phyloP scores from a whole-genome alignment of 768 basidiomycete genomes.

The Amanita molliuscula region DNA sequence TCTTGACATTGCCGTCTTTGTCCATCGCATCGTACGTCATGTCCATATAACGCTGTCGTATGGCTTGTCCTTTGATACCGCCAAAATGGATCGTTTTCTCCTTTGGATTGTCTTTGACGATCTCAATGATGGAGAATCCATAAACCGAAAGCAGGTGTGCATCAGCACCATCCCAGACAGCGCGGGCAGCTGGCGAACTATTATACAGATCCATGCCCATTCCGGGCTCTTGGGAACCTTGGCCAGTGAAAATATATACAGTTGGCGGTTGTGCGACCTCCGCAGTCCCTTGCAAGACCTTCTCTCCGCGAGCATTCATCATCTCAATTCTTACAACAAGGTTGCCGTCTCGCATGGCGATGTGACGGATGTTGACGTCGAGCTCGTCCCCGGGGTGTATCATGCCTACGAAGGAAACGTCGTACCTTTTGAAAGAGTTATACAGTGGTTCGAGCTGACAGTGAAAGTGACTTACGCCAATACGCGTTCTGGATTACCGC shows the following conservation, averaged over 20 bases:
- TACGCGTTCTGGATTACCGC: conserved; percentile 88
- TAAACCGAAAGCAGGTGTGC: conserved; percentile 89
- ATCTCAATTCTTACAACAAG: conserved; percentile 88
- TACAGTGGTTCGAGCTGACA: conserved; percentile 3
- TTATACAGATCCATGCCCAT: conserved; percentile 99
- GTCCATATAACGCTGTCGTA: conserved; percentile 98
- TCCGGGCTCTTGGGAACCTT: conserved; percentile 94
- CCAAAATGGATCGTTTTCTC: conserved; percentile 98
- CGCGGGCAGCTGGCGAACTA: conserved; percentile 83
- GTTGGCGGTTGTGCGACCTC: conserved; percentile 90
- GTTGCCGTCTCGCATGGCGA: conserved; percentile 87
- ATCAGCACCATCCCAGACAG: conserved; percentile 97
- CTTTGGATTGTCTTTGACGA: conserved; percentile 98
- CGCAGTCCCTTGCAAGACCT: conserved; percentile 85
- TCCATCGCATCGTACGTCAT: conserved; percentile 98
- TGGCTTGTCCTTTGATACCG: conserved; percentile 97
- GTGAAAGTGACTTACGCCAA: conserved; percentile 49
- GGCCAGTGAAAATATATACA: conserved; percentile 96
- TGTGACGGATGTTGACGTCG: conserved; percentile 78
- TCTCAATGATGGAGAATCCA: conserved; percentile 97
- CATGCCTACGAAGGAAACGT: conserved; percentile 97
- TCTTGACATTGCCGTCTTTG: conserved; percentile 93
- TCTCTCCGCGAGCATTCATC: conserved; percentile 75
- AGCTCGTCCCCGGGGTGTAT: conserved; percentile 86
- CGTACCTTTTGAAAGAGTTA: conserved; percentile 44